Evolutionary conservation across 306 rosid genomes (phyloP).

Genomic region (Quercus mongolica): DNA sequence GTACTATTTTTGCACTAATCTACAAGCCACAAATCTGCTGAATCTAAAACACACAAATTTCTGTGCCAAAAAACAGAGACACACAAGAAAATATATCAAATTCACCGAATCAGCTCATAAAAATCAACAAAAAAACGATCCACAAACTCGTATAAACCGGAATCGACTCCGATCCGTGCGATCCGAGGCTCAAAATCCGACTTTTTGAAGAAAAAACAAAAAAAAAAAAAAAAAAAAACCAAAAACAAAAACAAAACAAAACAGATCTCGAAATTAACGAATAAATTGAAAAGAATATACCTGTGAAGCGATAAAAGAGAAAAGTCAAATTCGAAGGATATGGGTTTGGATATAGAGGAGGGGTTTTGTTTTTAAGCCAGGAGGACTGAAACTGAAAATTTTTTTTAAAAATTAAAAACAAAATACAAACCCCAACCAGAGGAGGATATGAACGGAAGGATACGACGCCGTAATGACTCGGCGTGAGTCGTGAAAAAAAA

Average conservation of each 20-base stretch:
- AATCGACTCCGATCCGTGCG: slow-evolving; percentile 26
- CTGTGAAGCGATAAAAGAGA: neutral
- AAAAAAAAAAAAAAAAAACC: neutral
- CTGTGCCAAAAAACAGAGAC: neutral
- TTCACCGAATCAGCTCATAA: neutral
- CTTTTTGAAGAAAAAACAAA: neutral
- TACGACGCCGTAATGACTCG: neutral
- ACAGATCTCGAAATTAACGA: neutral
- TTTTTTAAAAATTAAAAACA: no score
- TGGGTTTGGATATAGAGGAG: neutral
- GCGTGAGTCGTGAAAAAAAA: neutral
- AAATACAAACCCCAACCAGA: slow-evolving; percentile 5
- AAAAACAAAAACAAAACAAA: no score
- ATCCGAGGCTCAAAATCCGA: neutral
- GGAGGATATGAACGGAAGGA: neutral
- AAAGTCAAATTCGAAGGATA: neutral
- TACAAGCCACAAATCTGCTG: neutral
- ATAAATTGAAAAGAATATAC: neutral
- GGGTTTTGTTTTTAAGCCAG: neutral
- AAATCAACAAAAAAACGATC: neutral
- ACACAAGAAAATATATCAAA: neutral
- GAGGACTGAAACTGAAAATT: neutral
- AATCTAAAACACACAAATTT: neutral
- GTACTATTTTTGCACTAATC: no score
- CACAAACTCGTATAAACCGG: neutral